Percentiles rank a stretch among this genome's conserved stretches.
These are phyloP conservation scores for Wickerhamiella kurtzmanii DNA, from an alignment of 805 yeast genomes.

Conservation along the genomic window DNA sequence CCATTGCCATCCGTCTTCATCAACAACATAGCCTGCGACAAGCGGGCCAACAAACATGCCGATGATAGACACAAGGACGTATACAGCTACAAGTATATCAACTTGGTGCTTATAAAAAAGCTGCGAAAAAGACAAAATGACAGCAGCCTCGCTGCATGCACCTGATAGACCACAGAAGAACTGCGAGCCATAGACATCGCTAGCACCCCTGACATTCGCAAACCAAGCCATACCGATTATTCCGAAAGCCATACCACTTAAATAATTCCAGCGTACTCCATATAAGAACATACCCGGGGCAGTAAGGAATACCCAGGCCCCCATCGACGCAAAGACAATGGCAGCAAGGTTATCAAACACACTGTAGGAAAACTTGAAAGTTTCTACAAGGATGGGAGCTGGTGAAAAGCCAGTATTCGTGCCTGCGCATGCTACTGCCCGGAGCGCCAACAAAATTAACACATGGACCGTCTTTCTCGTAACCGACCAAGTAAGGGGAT, in stretches of 20 bases:
- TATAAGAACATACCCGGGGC: slow-evolving; percentile 57
- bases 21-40: slow-evolving; percentile 54
- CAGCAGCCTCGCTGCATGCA: slow-evolving; percentile 59
- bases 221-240: slow-evolving; percentile 58
- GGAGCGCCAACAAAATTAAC: slow-evolving; percentile 24
- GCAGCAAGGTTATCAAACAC: slow-evolving; percentile 71
- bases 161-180: slow-evolving; percentile 61
- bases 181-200: slow-evolving; percentile 62
- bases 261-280: slow-evolving; percentile 51
- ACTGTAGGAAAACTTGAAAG: slow-evolving; percentile 49
- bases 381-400: slow-evolving; percentile 47
- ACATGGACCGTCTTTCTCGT: slow-evolving; percentile 34
- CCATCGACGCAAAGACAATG: slow-evolving; percentile 54
- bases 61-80: slow-evolving; percentile 56
- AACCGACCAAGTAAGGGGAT: slow-evolving; percentile 49
- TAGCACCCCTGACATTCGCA: slow-evolving; percentile 37
- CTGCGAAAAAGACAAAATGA: slow-evolving; percentile 52
- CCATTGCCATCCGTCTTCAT: slow-evolving; percentile 53
- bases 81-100: slow-evolving; percentile 55
- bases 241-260: slow-evolving; percentile 47
- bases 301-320: slow-evolving; percentile 43
- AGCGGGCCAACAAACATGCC: slow-evolving; percentile 65
- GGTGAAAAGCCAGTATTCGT: slow-evolving; percentile 61
- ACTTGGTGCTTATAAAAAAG: slow-evolving; percentile 64
- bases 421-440: slow-evolving; percentile 35